Base-by-base conservation (phyloP, 2,329 filamentous ascomycete species). In the Aspergillus sp. region DNA sequence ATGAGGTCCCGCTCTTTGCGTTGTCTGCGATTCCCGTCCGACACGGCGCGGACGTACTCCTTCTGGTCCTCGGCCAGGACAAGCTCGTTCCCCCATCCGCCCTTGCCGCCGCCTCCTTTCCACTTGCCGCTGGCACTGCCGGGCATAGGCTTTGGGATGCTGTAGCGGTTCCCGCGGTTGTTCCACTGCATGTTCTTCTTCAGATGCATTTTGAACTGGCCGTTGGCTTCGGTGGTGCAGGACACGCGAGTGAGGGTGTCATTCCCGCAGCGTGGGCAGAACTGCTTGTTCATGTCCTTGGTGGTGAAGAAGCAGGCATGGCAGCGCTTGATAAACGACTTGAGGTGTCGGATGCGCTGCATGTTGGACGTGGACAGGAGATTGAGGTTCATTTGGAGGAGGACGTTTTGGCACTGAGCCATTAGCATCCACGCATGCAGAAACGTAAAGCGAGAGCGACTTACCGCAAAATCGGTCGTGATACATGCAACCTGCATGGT, bases 121-220 rank as follows among this genome's bases (percentile, higher is more conserved):
- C 63, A 70, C 58, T 86, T 86, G 29, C 86, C 86, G 58, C 78
- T 93, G 5, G 88, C 64, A 10, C 75, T 80, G 2, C 91, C 91
- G 39, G 83, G 77, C 8, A 82, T 74, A 0, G 91, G 84, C 66
- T 95, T 96, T 1, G 91, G 91, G 27, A 98, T 78, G 57, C 86
- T 93, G 67, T 81, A 98, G 24, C 85, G 76, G 59, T 95, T 91
- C 32, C 91, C 91, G 15, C 88, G 74, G 46, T 82, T 93, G 63
- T 94, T 96, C 80, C 81, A 94, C 63, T 95, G 86, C 69, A 91
- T 94, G 60, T 94, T 94, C 61, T 79, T 80, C 69, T 93, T 93
- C 38, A 98, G 68, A 55, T 95, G 84, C 38, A 98, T 63, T 37
- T 74, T 78, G 65, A 95, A 93, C 48, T 80, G 76, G 32, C 91